Conservation (phyloP, 1,284 basidiomycete species). For the Moniliella sp. region DNA sequence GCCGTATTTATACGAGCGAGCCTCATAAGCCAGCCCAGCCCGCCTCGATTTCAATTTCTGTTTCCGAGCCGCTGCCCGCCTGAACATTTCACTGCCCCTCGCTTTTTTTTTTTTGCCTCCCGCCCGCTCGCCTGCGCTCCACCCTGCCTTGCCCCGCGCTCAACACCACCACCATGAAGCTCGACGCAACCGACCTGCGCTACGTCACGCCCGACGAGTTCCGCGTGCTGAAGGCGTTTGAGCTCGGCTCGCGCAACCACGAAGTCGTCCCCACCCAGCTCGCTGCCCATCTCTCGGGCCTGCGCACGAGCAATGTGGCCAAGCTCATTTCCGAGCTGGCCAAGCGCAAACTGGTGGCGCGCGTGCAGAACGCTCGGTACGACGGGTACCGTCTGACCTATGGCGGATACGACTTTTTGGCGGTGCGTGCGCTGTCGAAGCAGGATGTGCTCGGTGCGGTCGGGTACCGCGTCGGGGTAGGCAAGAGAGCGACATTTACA, state of each 20-base stretch:
- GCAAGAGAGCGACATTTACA: slow-evolving; percentile 90
- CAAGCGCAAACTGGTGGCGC: slow-evolving; percentile 70
- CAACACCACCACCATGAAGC: slow-evolving; percentile 54
- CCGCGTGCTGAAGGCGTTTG: slow-evolving; percentile 75
- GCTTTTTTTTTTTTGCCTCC: too few species aligned
- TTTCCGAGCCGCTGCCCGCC: too few species aligned
- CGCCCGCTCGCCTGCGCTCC: too few species aligned
- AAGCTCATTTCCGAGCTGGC: slow-evolving; percentile 73
- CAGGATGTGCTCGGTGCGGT: slow-evolving; percentile 38
- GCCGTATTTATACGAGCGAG: too few species aligned
- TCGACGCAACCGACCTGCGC: slow-evolving; percentile 79
- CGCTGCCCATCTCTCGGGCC: slow-evolving; percentile 71
- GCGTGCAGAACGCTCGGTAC: slow-evolving; percentile 77
- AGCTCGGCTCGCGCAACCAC: slow-evolving; percentile 95
- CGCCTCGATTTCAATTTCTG: too few species aligned
- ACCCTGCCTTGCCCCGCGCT: too few species aligned
- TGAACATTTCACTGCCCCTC: too few species aligned
- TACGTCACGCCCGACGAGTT: slow-evolving; percentile 84
- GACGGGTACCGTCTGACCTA: slow-evolving; percentile 93
- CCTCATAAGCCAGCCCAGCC: too few species aligned
- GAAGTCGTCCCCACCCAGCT: slow-evolving; percentile 73
- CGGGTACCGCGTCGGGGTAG: slow-evolving; percentile 90
- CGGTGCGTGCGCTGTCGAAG: slow-evolving; percentile 75
- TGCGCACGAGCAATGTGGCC: slow-evolving; percentile 75
- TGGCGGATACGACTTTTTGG: slow-evolving; percentile 86